Conservation (phyloP, 768 basidiomycete species). For the Phylloporus sp. region DNA sequence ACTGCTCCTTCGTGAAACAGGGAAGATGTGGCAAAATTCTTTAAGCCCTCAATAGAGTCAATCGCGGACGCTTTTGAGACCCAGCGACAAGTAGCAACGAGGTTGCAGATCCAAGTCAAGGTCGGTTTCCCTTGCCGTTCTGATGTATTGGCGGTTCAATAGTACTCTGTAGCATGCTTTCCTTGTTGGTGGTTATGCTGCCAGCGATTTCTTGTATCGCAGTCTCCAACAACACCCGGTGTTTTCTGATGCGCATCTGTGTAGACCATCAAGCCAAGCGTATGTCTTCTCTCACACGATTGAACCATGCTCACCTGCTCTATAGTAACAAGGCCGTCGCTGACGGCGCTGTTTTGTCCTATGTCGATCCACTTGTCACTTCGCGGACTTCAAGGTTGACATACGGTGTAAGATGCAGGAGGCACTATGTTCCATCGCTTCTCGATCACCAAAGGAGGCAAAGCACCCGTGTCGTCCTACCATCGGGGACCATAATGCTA, state of each 20-base stretch:
- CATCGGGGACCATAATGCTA: constrained; percentile 29
- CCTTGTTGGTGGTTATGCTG: constrained; percentile 51
- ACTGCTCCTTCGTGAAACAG: constrained; percentile 26
- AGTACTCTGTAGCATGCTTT: constrained; percentile 30
- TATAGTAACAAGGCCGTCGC: constrained; percentile 44
- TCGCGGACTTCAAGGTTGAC: constrained; percentile 26
- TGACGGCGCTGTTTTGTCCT: no score
- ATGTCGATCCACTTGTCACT: no score
- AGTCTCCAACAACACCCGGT: constrained; percentile 24
- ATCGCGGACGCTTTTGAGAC: constrained; percentile 33
- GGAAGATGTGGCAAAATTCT: constrained; percentile 35
- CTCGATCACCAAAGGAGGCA: constrained; percentile 32
- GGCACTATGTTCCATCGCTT: neutral
- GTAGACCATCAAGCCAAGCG: constrained; percentile 49
- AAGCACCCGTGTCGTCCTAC: constrained; percentile 13
- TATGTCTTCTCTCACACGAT: constrained; percentile 22
- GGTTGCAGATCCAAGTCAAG: constrained; percentile 27
- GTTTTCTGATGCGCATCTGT: constrained; percentile 36
- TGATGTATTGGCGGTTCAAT: neutral
- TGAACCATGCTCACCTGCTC: neutral
- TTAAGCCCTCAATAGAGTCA: constrained; percentile 39
- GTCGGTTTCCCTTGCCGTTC: neutral
- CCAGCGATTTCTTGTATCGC: constrained; percentile 14
- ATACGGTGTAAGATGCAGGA: neutral
- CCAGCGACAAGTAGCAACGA: constrained; percentile 19